Conservation (phyloP, 2,329 filamentous ascomycete genomes). For the Monilinia fructigena region DNA sequence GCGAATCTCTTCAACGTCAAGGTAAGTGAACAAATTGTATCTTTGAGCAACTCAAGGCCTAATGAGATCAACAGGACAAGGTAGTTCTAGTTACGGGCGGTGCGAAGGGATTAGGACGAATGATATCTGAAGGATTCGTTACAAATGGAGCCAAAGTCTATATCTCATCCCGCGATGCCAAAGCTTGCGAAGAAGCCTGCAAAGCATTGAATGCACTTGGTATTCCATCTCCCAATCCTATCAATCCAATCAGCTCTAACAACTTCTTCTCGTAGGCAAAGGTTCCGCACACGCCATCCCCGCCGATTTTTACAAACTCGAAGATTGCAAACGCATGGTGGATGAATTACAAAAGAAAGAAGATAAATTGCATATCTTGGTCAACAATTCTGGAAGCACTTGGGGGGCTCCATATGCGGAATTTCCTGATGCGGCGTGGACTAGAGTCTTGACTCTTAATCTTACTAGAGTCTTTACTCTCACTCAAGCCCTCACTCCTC, state of each 20-base stretch:
- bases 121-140: conserved; percentile 67
- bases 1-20: conserved; percentile 58
- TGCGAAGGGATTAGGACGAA: conserved; percentile 63
- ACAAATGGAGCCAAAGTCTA: conserved; percentile 66
- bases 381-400: conserved; percentile 65
- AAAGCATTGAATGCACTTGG: conserved; percentile 56
- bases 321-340: conserved; percentile 57
- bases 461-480: conserved; percentile 66
- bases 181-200: conserved; percentile 57
- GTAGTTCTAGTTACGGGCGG: conserved; percentile 59
- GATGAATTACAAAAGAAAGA: conserved; percentile 55
- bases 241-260: background rate
- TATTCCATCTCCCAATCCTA: conserved; percentile 29
- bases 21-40: conserved; percentile 42
- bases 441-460: conserved; percentile 57
- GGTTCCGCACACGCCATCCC: conserved; percentile 59
- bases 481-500: conserved; percentile 60
- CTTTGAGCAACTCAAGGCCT: background rate
- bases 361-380: conserved; percentile 56
- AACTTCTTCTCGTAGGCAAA: conserved; percentile 37
- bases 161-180: conserved; percentile 65
- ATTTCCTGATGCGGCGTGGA: conserved; percentile 60
- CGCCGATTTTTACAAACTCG: conserved; percentile 62
- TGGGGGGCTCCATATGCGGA: conserved; percentile 61
- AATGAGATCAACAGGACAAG: conserved; percentile 45